Base-by-base conservation (phyloP, 129 eudicot genomes). In the Daucus carota region DNA sequence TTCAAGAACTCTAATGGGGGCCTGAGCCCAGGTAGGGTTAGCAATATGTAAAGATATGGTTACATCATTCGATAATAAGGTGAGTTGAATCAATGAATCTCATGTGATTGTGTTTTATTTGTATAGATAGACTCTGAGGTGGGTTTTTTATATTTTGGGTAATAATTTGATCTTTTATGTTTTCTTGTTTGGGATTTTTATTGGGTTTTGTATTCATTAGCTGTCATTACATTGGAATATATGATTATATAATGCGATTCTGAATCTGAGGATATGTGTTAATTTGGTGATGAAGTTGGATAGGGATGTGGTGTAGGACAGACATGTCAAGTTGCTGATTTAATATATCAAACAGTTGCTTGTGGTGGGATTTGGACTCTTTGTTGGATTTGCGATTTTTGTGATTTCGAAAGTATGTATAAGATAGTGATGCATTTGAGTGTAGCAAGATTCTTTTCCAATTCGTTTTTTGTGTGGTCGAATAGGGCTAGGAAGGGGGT, bases 241-340 rank as follows among this genome's bases (percentile, higher is more conserved):
- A 17, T 10, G 20, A 54, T 22, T 2, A n/a, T 54, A 3, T 10
- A 15, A n/a, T 22, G 46, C 40, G 7, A 70, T 20, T 43, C 26
- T 43, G 7, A 70, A 8, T 43, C 26, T 43, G 75, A 43, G 34
- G 40, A 72, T 72, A 72, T 72, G 4, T 41, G 50, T 70, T 70
- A n/a, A 33, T 70, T 71, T 71, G 75, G 47, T 43, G 47, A 72
- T 14, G 57, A 72, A 72, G 36, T 72, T 26, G 24, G 57, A 43
- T 72, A 72, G 43, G 75, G 17, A 72, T 26, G 75, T 5, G 17
- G 75, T 26, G 75, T 72, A 72, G 75, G 75, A 38, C 38, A 72
- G 43, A 16, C 75, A 43, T 26, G 5, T 1, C 54, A 72, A 72
- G 57, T 72, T 72, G 75, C 47, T 72, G 38, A n/a, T 42, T 72